Base-by-base conservation (phyloP, 1,139 yeast species). In the Sugiyamaella novakii region DNA sequence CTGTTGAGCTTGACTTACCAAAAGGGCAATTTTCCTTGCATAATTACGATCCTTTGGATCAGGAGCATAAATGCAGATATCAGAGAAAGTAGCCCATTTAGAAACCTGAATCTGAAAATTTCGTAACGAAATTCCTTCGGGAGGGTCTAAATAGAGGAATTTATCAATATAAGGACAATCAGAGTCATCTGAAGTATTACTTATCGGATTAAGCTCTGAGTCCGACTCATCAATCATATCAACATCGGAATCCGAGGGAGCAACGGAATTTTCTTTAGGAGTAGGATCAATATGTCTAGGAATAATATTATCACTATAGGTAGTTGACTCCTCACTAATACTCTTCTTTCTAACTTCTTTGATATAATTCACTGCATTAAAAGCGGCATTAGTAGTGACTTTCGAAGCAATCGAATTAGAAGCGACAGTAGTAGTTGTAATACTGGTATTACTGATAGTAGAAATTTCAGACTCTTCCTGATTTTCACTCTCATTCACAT, bases 61-160 rank as follows among this genome's bases (percentile, higher is more conserved):
- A 52, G 79, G 73, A 51, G 80, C 71, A 62, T 86, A 87, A 11
- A 87, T 79, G 21, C 84, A 69, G 50, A 86, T 77, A 62, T 87
- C 95, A 0, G 91, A 78, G 27, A 85, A 73, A 14, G 77, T 72
- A 6, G 88, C 83, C 62, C 81, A 70, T 61, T 85, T 87, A 18
- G 86, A 76, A 6, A 80, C 87, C 66, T 87, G 96, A 51, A 83
- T 81, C 58, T 83, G 85, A 64, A 85, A 87, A 63, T 86, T 86
- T 53, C 95, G 74, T 43, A 85, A 71, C 5, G 86, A 81, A 2
- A 84, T 80, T 11, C 92, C 94, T 27, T 74, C 68, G 46, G 74
- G 78, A 1, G 94, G 91, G 67, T 49, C 78, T 71, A 30, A 77
- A 59, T 14, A 41, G 35, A 61, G 49, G 40, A 64, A 64, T 54